Evolutionary conservation across 345 rosid species (phyloP).

Genomic region (Salix arbutifolia): DNA sequence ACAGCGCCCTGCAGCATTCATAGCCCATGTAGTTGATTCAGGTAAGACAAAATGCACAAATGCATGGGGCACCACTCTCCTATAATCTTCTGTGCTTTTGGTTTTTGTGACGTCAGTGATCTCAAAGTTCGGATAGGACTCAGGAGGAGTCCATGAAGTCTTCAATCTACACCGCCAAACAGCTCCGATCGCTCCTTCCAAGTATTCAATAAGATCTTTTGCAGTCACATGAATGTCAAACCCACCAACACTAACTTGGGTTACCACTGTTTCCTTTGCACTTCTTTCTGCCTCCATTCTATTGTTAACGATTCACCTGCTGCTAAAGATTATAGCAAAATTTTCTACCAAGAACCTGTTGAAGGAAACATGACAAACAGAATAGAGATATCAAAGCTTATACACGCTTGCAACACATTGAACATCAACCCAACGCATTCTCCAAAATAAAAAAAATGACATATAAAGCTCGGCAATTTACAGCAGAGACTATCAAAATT

Average conservation of each 20-base stretch:
- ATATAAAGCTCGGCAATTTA: background rate
- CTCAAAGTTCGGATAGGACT: constrained; percentile 64
- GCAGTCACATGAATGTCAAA: constrained; percentile 55
- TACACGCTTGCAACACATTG: background rate
- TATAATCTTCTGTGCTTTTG: constrained; percentile 32
- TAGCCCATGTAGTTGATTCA: constrained; percentile 37
- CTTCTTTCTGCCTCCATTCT: constrained; percentile 18
- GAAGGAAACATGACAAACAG: background rate
- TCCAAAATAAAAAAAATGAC: background rate
- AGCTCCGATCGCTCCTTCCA: constrained; percentile 54
- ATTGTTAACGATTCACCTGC: background rate
- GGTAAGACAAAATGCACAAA: constrained; percentile 76
- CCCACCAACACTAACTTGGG: constrained; percentile 79
- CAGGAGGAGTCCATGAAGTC: constrained; percentile 84
- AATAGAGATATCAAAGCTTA: background rate
- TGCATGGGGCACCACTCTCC: constrained; percentile 74
- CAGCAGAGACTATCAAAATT: background rate
- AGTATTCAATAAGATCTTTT: constrained; percentile 47
- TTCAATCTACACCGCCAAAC: constrained; percentile 79
- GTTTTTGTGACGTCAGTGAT: constrained; percentile 25
- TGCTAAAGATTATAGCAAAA: background rate
- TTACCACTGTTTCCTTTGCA: constrained; percentile 44
- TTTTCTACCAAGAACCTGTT: background rate
- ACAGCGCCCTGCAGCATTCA: constrained; percentile 46
- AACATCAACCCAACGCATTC: background rate